Conservation (phyloP, 306 rosid species). For the apple (Malus domestica) region DNA sequence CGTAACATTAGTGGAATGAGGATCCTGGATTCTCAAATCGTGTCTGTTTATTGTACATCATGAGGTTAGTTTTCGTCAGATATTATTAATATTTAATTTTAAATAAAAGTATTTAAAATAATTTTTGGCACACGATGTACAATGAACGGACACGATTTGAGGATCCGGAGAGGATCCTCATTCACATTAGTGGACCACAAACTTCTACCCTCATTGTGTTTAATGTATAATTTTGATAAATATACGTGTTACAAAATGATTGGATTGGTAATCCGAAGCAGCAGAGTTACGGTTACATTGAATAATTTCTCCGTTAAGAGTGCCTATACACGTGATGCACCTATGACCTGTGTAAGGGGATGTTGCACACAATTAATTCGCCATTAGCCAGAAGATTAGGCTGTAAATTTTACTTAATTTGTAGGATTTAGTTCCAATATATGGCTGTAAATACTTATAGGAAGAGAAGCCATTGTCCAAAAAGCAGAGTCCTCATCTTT, state of each 20-base stretch:
- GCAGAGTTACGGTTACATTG: neutral
- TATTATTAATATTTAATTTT: too few species aligned
- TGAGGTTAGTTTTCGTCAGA: rapidly evolving
- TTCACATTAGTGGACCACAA: too few species aligned
- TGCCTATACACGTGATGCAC: neutral
- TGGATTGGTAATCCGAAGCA: neutral
- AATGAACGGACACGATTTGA: too few species aligned
- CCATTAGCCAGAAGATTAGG: neutral
- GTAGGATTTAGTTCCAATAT: neutral
- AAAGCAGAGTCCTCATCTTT: neutral
- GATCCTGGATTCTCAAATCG: too few species aligned
- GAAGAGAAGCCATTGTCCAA: neutral
- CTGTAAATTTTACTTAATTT: neutral
- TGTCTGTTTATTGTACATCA: rapidly evolving
- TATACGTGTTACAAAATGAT: neutral
- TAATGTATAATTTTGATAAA: neutral
- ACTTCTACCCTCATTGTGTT: neutral
- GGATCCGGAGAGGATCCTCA: too few species aligned
- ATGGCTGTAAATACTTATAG: neutral
- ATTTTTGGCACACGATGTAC: rapidly evolving
- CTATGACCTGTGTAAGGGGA: neutral
- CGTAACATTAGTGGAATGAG: too few species aligned
- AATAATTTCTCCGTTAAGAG: neutral
- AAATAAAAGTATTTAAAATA: too few species aligned
- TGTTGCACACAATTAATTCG: neutral